phyloP scores from a whole-genome alignment of 305 asterid species.

The Fraxinus albicans region DNA sequence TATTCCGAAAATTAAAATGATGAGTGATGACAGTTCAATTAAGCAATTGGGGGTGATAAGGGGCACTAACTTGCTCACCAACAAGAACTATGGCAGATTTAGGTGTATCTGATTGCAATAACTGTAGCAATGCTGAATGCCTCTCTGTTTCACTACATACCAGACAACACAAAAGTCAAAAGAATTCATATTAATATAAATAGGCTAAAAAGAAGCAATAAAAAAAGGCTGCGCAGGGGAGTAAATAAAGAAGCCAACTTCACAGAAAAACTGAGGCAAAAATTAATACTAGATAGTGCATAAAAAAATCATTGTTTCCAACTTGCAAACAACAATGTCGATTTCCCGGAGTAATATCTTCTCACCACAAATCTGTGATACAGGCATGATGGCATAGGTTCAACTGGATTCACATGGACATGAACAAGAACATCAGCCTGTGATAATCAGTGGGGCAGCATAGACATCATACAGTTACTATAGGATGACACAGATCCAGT shows the following conservation, averaged over 20 bases:
- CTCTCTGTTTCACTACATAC: constrained; percentile 65
- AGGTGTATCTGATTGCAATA: constrained; percentile 67
- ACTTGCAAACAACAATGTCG: neutral
- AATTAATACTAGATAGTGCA: neutral
- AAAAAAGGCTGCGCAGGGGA: neutral
- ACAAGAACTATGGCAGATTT: constrained; percentile 83
- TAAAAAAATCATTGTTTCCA: neutral
- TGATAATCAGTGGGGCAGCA: constrained; percentile 31
- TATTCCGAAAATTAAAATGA: neutral
- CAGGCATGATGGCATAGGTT: constrained; percentile 89
- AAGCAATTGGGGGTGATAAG: constrained; percentile 20
- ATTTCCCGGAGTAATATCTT: constrained; percentile 7
- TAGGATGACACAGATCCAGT: constrained; percentile 10
- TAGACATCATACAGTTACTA: constrained; percentile 25
- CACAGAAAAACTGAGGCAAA: neutral
- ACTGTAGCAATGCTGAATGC: constrained; percentile 54
- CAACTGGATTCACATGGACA: constrained; percentile 71
- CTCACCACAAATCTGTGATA: constrained; percentile 88
- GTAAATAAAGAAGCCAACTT: neutral
- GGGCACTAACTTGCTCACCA: constrained; percentile 76
- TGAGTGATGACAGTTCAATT: neutral
- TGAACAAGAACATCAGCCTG: constrained; percentile 61
- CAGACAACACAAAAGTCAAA: constrained; percentile 33
- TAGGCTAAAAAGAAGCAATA: constrained; percentile 15
- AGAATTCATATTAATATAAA: constrained; percentile 8